Percentiles rank a stretch among this genome's conserved stretches.
These are phyloP conservation scores for Cladosporium sp. DNA, from an alignment of 2,329 filamentous ascomycete species.

Conservation along the genomic window DNA sequence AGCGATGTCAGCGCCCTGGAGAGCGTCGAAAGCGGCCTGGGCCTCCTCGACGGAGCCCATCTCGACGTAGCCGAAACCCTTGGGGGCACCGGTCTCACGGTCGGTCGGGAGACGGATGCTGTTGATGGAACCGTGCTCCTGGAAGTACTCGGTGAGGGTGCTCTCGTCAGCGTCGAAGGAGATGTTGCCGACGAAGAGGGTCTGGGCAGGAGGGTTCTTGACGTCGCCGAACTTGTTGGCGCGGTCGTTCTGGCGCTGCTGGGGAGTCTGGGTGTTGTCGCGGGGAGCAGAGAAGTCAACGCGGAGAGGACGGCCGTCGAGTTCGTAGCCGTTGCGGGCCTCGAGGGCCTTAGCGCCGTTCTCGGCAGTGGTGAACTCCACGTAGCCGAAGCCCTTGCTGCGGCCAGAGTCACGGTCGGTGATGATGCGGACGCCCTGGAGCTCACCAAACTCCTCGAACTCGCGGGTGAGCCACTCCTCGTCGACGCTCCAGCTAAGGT, in stretches of 20 bases:
- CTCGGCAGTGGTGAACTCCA: conserved; percentile 69
- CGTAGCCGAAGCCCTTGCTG: conserved; percentile 87
- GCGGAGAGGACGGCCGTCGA: conserved; percentile 70
- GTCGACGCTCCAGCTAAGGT: conserved; percentile 84
- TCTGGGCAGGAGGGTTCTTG: conserved; percentile 73
- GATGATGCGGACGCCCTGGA: conserved; percentile 70
- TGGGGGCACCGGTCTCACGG: conserved; percentile 72
- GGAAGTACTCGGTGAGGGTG: conserved; percentile 66
- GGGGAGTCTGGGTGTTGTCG: conserved; percentile 41
- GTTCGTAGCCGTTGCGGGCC: conserved; percentile 65
- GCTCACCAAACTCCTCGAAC: conserved; percentile 72
- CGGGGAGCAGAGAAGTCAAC: conserved; percentile 70
- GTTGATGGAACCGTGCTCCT: conserved; percentile 61
- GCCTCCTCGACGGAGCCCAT: conserved; percentile 80
- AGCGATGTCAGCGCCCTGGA: conserved; percentile 65
- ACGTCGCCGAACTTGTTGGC: conserved; percentile 68
- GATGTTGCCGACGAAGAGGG: conserved; percentile 87
- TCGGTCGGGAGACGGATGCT: conserved; percentile 86
- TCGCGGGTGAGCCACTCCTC: conserved; percentile 74
- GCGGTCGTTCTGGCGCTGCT: conserved; percentile 47
- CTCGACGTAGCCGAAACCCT: conserved; percentile 89
- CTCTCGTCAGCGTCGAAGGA: conserved; percentile 79
- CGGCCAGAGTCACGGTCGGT: conserved; percentile 74
- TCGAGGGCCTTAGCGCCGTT: conserved; percentile 66
- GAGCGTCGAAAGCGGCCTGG: conserved; percentile 62